These are phyloP conservation scores for Serendipita vermifera DNA, from an alignment of 768 basidiomycete genomes.

Conservation along the genomic window DNA sequence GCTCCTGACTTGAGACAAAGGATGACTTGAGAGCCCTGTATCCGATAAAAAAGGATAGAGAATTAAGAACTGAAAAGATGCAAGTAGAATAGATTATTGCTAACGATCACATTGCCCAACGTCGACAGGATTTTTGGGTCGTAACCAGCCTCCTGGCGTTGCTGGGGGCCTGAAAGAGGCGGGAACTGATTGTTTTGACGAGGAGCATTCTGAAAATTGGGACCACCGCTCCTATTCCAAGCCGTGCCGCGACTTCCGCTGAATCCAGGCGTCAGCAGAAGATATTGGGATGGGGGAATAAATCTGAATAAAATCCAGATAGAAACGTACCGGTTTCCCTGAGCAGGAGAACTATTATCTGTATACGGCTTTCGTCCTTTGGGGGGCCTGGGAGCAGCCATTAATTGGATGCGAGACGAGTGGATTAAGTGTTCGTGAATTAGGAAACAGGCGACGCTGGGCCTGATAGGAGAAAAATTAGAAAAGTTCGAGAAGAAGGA, in stretches of 20 bases:
- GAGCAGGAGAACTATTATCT: neutral
- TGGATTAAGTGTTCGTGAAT: too few relatives aligned
- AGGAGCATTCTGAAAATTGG: neutral
- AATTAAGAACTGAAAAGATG: neutral
- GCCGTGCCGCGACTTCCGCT: neutral
- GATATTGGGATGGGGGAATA: neutral
- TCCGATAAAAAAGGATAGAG: constrained; percentile 3
- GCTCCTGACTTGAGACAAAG: constrained; percentile 53
- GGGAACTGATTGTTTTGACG: constrained; percentile 3
- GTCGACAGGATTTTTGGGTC: constrained; percentile 6
- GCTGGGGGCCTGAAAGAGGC: neutral
- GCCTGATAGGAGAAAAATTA: too few relatives aligned
- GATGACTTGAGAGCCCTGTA: constrained; percentile 68
- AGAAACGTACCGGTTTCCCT: constrained; percentile 2
- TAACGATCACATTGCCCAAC: neutral
- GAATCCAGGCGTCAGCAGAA: neutral
- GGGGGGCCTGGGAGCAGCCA: constrained; percentile 8
- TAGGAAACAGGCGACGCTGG: too few relatives aligned
- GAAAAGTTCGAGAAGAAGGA: too few relatives aligned
- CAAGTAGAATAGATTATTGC: neutral
- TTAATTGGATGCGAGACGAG: too few relatives aligned
- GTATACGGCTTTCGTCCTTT: neutral
- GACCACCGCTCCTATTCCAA: neutral
- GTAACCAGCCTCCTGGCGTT: constrained; percentile 3
- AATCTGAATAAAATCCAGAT: neutral